phyloP scores from a whole-genome alignment of 2,329 filamentous ascomycete genomes.

The Fusarium decemcellulare region DNA sequence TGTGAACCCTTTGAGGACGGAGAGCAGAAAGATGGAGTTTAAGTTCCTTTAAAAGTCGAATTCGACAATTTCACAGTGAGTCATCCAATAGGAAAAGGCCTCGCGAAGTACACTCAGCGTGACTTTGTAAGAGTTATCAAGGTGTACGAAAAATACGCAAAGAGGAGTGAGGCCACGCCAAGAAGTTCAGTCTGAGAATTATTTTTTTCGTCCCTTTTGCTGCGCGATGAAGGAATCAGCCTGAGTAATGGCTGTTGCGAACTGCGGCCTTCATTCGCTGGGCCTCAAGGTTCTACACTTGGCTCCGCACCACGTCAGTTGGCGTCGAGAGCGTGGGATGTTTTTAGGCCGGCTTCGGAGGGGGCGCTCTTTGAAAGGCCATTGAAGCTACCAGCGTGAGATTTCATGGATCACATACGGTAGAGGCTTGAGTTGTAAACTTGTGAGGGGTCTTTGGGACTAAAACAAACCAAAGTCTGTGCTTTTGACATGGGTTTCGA shows the following conservation, averaged over 20 bases:
- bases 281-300: conserved; percentile 15
- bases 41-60: conserved; percentile 17
- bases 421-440: not conserved
- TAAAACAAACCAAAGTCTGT: conserved; percentile 13
- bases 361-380: not conserved
- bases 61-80: conserved; percentile 31
- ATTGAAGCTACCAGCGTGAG: not conserved
- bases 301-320: conserved; percentile 29
- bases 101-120: conserved; percentile 27
- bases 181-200: not conserved
- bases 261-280: conserved; percentile 37
- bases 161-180: conserved; percentile 6
- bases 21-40: conserved; percentile 30
- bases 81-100: conserved; percentile 45
- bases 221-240: conserved; percentile 16
- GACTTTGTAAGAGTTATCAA: conserved; percentile 22
- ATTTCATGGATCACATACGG: not conserved
- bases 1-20: conserved; percentile 16
- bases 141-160: conserved; percentile 5
- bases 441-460: conserved; percentile 9
- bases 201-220: not conserved
- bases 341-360: conserved; percentile 30
- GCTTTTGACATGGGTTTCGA: conserved; percentile 12
- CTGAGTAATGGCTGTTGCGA: conserved; percentile 14
- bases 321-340: conserved; percentile 23